Conservation (phyloP, 441 rosid genomes). For the Eugenia klotzschiana region DNA sequence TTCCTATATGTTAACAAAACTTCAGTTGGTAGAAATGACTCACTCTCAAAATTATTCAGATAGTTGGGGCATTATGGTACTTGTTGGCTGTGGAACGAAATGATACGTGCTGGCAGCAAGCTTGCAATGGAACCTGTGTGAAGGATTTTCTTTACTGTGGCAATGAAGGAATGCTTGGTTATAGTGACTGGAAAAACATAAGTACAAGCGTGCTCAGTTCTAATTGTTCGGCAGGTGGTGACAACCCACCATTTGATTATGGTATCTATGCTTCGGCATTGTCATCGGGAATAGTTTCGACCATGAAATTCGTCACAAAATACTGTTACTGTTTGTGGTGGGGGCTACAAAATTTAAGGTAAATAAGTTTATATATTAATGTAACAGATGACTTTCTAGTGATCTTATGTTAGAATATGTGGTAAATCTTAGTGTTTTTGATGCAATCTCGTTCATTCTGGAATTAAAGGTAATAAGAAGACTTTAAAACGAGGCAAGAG, state of each 20-base stretch:
- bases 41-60: slow-evolving; percentile 22
- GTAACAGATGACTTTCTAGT: not conserved
- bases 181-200: slow-evolving; percentile 25
- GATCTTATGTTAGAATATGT: not conserved
- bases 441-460: not conserved
- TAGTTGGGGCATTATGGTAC: slow-evolving; percentile 96
- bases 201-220: slow-evolving; percentile 16
- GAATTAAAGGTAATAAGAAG: not conserved
- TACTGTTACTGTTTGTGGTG: slow-evolving; percentile 92
- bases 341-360: slow-evolving; percentile 99
- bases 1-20: not conserved
- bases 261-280: slow-evolving; percentile 62
- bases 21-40: not conserved
- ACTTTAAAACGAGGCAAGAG: not conserved
- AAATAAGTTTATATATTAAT: not conserved
- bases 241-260: slow-evolving; percentile 47
- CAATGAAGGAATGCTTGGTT: slow-evolving; percentile 34
- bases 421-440: not conserved
- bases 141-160: slow-evolving; percentile 61
- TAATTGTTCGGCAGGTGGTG: slow-evolving; percentile 24
- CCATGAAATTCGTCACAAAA: slow-evolving; percentile 54
- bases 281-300: slow-evolving; percentile 62
- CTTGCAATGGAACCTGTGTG: slow-evolving; percentile 29
- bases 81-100: slow-evolving; percentile 71
- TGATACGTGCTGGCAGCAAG: slow-evolving; percentile 63